Percentiles rank a stretch among this genome's conserved stretches.
These are phyloP conservation scores for Botrytis sinoallii DNA, from an alignment of 2,329 filamentous ascomycete genomes.

Conservation along the genomic window DNA sequence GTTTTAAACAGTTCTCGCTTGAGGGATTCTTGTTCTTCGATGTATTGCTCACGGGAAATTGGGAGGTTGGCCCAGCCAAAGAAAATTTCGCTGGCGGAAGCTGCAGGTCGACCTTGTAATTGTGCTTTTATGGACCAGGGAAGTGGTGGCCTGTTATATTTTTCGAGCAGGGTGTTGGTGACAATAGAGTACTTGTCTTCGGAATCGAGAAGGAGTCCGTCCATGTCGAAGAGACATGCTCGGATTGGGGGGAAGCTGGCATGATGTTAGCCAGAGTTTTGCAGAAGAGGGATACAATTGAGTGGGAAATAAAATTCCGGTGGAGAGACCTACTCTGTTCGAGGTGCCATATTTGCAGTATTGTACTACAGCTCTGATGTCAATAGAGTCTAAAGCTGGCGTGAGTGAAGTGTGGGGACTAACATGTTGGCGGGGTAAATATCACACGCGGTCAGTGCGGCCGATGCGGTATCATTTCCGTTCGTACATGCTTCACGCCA, in stretches of 20 bases:
- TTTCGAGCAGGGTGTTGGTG: conserved; percentile 76
- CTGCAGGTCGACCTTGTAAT: conserved; percentile 45
- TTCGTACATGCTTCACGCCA: conserved; percentile 12
- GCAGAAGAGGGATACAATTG: no score
- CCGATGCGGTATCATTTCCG: conserved; percentile 11
- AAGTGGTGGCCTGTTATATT: conserved; percentile 70
- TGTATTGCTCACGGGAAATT: conserved; percentile 67
- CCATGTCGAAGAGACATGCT: conserved; percentile 98
- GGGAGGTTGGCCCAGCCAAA: conserved; percentile 83
- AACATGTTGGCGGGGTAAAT: conserved; percentile 15
- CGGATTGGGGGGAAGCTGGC: conserved; percentile 70
- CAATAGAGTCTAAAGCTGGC: not conserved
- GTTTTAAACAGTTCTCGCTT: conserved; percentile 71
- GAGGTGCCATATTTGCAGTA: conserved; percentile 22
- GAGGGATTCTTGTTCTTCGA: conserved; percentile 54
- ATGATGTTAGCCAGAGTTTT: not conserved
- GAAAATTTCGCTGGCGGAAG: conserved; percentile 56
- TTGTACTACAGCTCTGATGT: not conserved
- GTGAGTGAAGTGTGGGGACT: conserved; percentile 13
- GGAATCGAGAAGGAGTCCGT: conserved; percentile 89
- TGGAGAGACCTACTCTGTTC: conserved; percentile 26
- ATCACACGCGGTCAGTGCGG: not conserved
- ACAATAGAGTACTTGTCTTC: conserved; percentile 88
- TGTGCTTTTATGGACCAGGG: conserved; percentile 95
- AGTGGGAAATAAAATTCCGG: not conserved